These are phyloP conservation scores for Didymella sp. DNA, from an alignment of 2,329 filamentous ascomycete species.

Conservation along the genomic window DNA sequence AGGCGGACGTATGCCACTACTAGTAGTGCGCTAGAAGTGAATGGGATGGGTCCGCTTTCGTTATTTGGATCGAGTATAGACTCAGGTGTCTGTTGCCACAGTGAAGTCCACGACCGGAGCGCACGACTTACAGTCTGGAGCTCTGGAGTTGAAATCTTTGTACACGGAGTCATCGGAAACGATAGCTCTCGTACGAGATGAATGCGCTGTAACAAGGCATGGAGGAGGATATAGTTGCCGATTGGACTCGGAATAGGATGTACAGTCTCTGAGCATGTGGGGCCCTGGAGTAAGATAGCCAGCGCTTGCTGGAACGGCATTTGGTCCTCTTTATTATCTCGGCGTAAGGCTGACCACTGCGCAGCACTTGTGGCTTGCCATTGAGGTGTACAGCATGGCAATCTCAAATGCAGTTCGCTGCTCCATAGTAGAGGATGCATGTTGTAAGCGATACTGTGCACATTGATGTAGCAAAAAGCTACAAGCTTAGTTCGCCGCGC, in stretches of 20 bases:
- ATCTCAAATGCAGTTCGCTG: conserved; percentile 36
- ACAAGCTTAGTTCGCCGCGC: conserved; percentile 42
- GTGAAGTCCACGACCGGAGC: conserved; percentile 45
- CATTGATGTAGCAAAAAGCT: conserved; percentile 43
- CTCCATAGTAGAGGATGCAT: conserved; percentile 40
- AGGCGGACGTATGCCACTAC: conserved; percentile 58
- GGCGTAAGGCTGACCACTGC: conserved; percentile 35
- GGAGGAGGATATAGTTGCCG: conserved; percentile 43
- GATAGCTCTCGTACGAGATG: conserved; percentile 40
- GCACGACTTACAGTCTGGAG: conserved; percentile 36
- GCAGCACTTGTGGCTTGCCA: conserved; percentile 39
- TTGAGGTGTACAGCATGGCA: conserved; percentile 36
- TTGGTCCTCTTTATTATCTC: conserved; percentile 34
- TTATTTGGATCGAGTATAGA: conserved; percentile 48
- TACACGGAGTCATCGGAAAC: conserved; percentile 27
- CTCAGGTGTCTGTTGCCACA: conserved; percentile 47
- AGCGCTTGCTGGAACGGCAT: conserved; percentile 41
- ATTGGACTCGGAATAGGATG: conserved; percentile 41
- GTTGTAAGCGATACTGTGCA: conserved; percentile 45
- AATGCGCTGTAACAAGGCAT: conserved; percentile 40
- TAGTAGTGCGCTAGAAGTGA: conserved; percentile 57
- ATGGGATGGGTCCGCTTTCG: conserved; percentile 46
- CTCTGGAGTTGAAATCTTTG: conserved; percentile 30
- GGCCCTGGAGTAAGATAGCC: conserved; percentile 33
- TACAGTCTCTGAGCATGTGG: conserved; percentile 25